Base-by-base conservation (phyloP, 2,329 filamentous ascomycete species). In the Phaeosphaeriaceae sp. region DNA sequence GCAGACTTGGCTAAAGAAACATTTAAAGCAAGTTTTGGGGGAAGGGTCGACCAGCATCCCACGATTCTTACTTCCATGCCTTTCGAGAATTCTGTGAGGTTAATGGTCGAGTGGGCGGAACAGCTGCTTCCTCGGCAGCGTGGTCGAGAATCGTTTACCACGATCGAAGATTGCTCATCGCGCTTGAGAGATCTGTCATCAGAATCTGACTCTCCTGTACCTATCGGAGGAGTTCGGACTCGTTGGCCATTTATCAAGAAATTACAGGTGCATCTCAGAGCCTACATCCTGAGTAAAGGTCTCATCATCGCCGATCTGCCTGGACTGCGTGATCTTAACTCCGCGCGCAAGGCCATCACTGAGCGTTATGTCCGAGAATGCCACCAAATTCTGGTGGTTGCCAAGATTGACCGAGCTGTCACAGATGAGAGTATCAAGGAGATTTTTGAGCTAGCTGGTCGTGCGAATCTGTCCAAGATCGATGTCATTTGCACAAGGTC, bases 221-320 rank as follows among this genome's bases (percentile, higher is more conserved):
- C 30, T 4, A 32, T 20, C 7, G 17, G 26, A 34, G 21, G 47
- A 1, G 12, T 50, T 9, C 52, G 58, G 4, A 58, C 67, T 1
- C 63, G 66, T 1, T 81, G 79, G 79, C 78, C 78, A 0, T 80
- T 74, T 32, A 76, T 80, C 16, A 67, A 66, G 29, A 79, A 75
- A 48, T 71, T 79, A 18, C 74, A 77, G 41, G 76, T 82, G 0
- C 77, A 66, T 33, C 52, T 75, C 9, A 75, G 76, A 12, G 73
- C 79, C 0, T 63, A 79, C 50, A 79, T 81, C 15, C 58, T 82
- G 7, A 79, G 76, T 47, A 77, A 74, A 44, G 79, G 79, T 0
- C 67, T 81, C 1, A 60, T 81, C 3, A 68, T 82, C 6, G 78
- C 78, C 0, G 79, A 82, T 48, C 71, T 82, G 15, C 79, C 79